Percentiles rank a stretch among this genome's conserved stretches.
Evolutionary conservation across 768 basidiomycete genomes (phyloP).

Genomic region (Brasilioporus rufonigricans): DNA sequence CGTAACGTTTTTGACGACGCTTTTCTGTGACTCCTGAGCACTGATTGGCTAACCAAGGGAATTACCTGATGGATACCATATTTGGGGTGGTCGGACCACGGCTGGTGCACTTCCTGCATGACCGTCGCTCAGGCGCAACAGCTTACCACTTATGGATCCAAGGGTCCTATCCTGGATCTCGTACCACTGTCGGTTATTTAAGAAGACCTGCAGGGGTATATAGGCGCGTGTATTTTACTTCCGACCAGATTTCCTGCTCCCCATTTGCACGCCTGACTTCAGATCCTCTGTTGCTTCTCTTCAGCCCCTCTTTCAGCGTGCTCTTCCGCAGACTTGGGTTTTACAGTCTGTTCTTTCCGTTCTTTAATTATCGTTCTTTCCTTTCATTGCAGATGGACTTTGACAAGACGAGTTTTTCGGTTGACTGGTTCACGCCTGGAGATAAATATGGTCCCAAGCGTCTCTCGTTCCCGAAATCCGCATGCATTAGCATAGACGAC

Average conservation of each 20-base stretch:
- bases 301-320: background rate
- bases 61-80: too few relatives aligned
- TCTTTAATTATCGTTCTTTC: slow-evolving; percentile 3
- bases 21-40: too few relatives aligned
- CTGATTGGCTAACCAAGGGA: too few relatives aligned
- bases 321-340: slow-evolving; percentile 1
- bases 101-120: too few relatives aligned
- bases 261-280: background rate
- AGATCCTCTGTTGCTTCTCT: background rate
- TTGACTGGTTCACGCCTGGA: slow-evolving; percentile 32
- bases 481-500: slow-evolving; percentile 32
- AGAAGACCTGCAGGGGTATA: slow-evolving; percentile 1
- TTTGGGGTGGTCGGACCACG: too few relatives aligned
- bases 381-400: slow-evolving; percentile 29
- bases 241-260: slow-evolving; percentile 5
- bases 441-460: slow-evolving; percentile 26
- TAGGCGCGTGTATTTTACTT: slow-evolving; percentile 1
- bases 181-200: slow-evolving; percentile 13
- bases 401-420: slow-evolving; percentile 30
- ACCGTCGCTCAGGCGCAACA: slow-evolving; percentile 3
- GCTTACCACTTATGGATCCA: slow-evolving; percentile 9
- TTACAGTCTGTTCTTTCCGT: slow-evolving; percentile 1
- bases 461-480: slow-evolving; percentile 34
- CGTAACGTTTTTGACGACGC: too few relatives aligned
- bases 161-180: slow-evolving; percentile 21